Conservation (phyloP, 23 red algal genomes). For the Pyropia yezoensis region DNA sequence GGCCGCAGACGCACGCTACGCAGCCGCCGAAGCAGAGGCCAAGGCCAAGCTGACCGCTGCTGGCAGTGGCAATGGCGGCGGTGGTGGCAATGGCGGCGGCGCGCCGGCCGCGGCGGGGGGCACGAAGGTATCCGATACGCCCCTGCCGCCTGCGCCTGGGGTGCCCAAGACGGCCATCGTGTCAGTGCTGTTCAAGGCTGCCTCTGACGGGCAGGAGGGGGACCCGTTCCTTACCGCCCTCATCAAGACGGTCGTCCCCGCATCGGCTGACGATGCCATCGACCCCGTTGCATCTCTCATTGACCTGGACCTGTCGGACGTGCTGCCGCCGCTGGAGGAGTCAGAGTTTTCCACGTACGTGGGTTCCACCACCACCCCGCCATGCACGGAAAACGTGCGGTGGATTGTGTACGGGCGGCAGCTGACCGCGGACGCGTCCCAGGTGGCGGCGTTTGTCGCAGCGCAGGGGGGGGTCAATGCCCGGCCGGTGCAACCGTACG, state of each 20-base stretch:
- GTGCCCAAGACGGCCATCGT: conserved; percentile 9
- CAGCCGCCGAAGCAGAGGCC: background rate
- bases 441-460: conserved; percentile 15
- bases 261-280: background rate
- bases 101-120: conserved; percentile 12
- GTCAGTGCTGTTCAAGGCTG: conserved; percentile 12
- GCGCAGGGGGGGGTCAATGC: conserved; percentile 48
- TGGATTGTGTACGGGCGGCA: conserved; percentile 37
- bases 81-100: background rate
- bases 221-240: background rate
- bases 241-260: conserved; percentile 3
- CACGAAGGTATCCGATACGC: conserved; percentile 5
- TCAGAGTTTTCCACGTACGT: conserved; percentile 26
- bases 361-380: conserved; percentile 55
- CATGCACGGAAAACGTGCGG: conserved; percentile 39
- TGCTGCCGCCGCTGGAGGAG: conserved; percentile 31
- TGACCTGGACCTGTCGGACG: conserved; percentile 16
- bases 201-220: background rate
- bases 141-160: conserved; percentile 18
- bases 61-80: background rate
- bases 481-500: conserved; percentile 30
- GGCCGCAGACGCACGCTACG: background rate
- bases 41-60: background rate
- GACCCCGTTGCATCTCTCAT: background rate
- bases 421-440: conserved; percentile 13